Evolutionary conservation across 2,329 filamentous ascomycete species (phyloP).

Genomic region (Trichoderma breve): DNA sequence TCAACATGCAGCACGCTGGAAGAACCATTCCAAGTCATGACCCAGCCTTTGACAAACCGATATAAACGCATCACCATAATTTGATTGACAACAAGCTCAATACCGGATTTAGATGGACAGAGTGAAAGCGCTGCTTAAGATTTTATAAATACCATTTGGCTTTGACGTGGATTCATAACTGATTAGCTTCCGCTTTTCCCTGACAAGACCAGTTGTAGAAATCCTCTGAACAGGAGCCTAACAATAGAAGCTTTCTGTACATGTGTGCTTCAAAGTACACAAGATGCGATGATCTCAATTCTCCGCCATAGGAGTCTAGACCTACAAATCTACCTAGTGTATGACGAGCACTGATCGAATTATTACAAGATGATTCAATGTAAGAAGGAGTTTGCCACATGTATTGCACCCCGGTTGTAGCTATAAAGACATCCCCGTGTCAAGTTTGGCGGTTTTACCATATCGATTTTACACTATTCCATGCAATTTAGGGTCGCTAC

Average conservation of each 20-base stretch:
- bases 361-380: not conserved
- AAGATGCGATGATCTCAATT: not conserved
- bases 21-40: not conserved
- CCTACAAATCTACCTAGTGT: too few relatives aligned
- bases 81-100: not conserved
- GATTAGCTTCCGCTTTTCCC: not conserved
- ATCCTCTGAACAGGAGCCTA: not conserved
- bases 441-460: not conserved
- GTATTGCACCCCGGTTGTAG: not conserved
- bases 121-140: not conserved
- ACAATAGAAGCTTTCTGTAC: not conserved
- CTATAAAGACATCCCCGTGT: not conserved
- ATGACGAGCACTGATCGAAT: too few relatives aligned
- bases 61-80: not conserved
- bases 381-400: not conserved
- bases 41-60: not conserved
- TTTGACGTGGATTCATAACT: accelerated
- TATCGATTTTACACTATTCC: not conserved
- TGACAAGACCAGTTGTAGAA: not conserved
- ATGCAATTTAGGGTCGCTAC: not conserved
- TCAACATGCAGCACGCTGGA: not conserved
- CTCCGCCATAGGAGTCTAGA: not conserved
- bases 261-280: not conserved
- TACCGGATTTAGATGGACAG: not conserved
- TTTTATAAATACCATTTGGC: not conserved